Percentiles rank a stretch among this genome's conserved stretches.
Conservation (phyloP, 1,284 basidiomycete genomes). For the Trichosporon sp. region DNA sequence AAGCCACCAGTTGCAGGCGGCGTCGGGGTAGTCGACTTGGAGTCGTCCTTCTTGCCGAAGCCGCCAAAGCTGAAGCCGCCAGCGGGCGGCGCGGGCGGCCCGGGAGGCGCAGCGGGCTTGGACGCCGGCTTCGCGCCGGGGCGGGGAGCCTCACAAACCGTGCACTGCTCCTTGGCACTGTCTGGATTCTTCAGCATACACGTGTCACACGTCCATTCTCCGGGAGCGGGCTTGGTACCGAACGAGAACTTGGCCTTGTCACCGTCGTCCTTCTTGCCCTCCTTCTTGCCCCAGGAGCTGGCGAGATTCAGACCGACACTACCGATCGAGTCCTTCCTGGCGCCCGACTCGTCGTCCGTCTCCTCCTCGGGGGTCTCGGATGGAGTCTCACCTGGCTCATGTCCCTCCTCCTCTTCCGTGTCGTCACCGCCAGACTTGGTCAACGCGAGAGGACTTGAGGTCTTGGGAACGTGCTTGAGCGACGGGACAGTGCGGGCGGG, state of each 20-base stretch:
- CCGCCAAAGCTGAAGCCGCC: conserved; percentile 18
- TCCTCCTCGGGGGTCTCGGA: background rate
- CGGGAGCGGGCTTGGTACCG: background rate
- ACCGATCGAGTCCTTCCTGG: conserved; percentile 1
- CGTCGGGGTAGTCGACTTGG: background rate
- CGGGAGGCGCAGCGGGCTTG: conserved; percentile 3
- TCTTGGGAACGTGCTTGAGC: conserved; percentile 41
- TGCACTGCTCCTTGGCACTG: conserved; percentile 54
- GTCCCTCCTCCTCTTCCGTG: conserved; percentile 1
- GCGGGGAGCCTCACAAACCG: conserved; percentile 54
- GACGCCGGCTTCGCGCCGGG: conserved; percentile 15
- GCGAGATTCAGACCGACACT: conserved; percentile 1
- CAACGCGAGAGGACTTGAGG: conserved; percentile 35
- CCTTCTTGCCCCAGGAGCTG: conserved; percentile 4
- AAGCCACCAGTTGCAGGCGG: conserved; percentile 1
- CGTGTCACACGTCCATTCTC: conserved; percentile 53
- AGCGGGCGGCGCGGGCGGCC: conserved; percentile 9
- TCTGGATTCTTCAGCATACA: conserved; percentile 55
- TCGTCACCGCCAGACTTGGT: conserved; percentile 6
- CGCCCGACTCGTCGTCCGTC: background rate
- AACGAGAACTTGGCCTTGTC: background rate
- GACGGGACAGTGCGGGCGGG: background rate
- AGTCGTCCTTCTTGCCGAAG: conserved; percentile 3
- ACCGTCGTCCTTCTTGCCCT: conserved; percentile 6
- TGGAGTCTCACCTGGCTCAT: conserved; percentile 16